These are phyloP conservation scores for Globisporangium radiosum DNA, from an alignment of 352 stramenopile species.

Conservation along the genomic window DNA sequence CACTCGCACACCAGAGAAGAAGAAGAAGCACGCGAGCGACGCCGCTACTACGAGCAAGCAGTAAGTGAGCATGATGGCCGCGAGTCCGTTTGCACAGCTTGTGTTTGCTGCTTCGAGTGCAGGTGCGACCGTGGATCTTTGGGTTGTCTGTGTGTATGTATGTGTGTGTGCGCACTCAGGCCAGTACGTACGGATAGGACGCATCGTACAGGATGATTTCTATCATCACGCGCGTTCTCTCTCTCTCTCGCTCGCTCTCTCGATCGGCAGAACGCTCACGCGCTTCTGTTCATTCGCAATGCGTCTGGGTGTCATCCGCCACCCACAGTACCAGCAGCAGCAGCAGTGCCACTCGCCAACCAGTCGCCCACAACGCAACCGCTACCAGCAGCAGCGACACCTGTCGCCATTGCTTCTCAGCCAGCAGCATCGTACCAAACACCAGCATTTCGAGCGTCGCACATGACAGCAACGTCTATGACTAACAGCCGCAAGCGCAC, in stretches of 20 bases:
- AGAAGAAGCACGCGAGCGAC: background rate
- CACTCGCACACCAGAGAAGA: background rate
- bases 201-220: background rate
- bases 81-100: conserved; percentile 4
- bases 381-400: background rate
- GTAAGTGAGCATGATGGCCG: background rate
- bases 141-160: background rate
- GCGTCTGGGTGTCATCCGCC: no score
- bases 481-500: background rate
- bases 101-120: background rate
- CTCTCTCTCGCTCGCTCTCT: background rate
- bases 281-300: no score
- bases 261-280: no score
- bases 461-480: no score
- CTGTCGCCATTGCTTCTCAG: background rate
- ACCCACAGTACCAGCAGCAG: background rate
- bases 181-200: no score
- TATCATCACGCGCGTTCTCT: background rate
- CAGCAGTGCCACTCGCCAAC: background rate
- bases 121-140: background rate
- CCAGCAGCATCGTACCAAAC: background rate
- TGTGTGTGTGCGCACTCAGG: background rate
- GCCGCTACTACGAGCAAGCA: background rate
- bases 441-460: no score
- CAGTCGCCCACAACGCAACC: background rate